Base-by-base conservation (phyloP, 371 early-diverging fungal species). In the Mortierella sp. region DNA sequence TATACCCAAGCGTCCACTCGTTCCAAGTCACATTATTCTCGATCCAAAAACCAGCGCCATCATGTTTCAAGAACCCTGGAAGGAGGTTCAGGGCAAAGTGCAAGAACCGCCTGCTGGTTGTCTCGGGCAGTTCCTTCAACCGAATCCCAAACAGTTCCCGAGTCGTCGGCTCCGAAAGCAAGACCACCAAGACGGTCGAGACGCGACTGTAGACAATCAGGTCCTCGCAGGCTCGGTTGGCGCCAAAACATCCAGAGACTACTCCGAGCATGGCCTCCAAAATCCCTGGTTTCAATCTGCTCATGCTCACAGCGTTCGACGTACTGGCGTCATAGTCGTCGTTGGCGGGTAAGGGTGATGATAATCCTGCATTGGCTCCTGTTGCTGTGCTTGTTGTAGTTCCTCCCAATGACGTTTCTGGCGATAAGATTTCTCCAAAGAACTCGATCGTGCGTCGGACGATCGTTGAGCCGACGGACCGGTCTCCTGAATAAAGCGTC, bases 381-480 rank as follows among this genome's bases (percentile, higher is more conserved):
- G 61, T n/a, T 2, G n/a, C 2, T 7, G 4, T 29, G 53, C 22
- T 26, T n/a, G 44, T 10, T 26, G 29, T 44, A 9, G 29, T n/a
- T n/a, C 34, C 40, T 7, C 19, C 39, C 24, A 55, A 16, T 22
- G 65, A 66, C 19, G 61, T 11, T 22, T 66, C 29, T n/a, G 73
- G 55, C 3, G 73, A 73, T 14, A 74, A 61, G 13, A 77, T 77
- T 2, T 61, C 55, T 47, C 71, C 74, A 66, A 82, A 39, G 34
- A 82, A 82, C 41, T 82, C 82, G n/a, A 77, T 71, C 10, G 82
- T 77, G 16, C 82, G 43, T 4, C 82, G 82, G 31, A 74, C 71
- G 14, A 77, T 65, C 2, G 71, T 58, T 6, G 71, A 64, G 24
- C 74, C 74, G 40, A 82, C 34, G 4, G 77, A 72, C 40, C 66